Evolutionary conservation across 257 asterid species (phyloP).

Genomic region (Capsicum pubescens): DNA sequence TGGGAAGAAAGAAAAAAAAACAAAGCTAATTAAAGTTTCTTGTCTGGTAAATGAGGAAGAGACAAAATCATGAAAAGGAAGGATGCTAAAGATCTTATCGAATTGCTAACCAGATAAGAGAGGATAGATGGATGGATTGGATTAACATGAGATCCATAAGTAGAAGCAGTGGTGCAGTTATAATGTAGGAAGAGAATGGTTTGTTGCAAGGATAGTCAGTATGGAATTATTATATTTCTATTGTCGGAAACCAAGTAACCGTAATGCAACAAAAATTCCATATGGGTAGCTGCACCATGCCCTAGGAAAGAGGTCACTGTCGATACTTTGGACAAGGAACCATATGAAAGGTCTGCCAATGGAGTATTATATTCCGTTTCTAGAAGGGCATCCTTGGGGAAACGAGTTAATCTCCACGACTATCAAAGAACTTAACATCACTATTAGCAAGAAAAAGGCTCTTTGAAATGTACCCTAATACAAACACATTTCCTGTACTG

Average conservation of each 20-base stretch:
- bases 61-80: not conserved
- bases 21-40: not conserved
- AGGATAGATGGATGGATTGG: not conserved
- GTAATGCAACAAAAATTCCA: not conserved
- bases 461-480: not conserved
- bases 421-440: not conserved
- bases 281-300: not conserved
- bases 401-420: not conserved
- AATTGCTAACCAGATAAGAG: not conserved
- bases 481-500: not conserved
- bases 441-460: constrained; percentile 8
- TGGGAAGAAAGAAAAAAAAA: not conserved
- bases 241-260: not conserved
- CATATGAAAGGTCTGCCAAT: not conserved
- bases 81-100: not conserved
- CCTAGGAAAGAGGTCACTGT: not conserved
- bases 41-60: not conserved
- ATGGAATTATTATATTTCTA: not conserved
- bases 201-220: not conserved
- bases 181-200: not conserved
- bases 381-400: not conserved
- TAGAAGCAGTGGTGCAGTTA: not conserved
- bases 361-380: not conserved
- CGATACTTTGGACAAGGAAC: not conserved
- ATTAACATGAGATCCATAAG: not conserved